Evolutionary conservation across 441 rosid genomes (phyloP).

Genomic region (Geranium incanum): DNA sequence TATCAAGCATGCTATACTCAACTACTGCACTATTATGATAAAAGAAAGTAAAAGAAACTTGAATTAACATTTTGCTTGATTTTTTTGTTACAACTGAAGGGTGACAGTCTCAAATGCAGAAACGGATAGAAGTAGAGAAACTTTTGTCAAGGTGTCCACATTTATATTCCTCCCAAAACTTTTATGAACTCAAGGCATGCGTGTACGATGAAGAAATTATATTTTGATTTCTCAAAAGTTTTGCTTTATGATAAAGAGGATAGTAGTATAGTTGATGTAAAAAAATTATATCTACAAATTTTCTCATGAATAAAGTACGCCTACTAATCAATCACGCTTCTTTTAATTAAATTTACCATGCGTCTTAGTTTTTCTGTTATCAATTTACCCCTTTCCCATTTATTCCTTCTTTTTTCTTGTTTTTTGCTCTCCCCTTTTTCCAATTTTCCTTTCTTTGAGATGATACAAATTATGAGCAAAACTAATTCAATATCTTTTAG

Average conservation of each 20-base stretch:
- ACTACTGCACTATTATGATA: background rate
- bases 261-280: background rate
- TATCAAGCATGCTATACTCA: slow-evolving; percentile 1
- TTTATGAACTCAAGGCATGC: too few relatives aligned
- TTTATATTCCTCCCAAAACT: too few relatives aligned
- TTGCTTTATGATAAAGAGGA: background rate
- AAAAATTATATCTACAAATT: background rate
- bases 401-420: background rate
- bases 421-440: background rate
- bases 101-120: background rate
- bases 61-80: background rate
- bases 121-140: too few relatives aligned
- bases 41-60: background rate
- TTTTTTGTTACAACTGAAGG: background rate
- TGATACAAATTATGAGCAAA: background rate
- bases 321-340: background rate
- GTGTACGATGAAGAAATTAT: too few relatives aligned
- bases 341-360: background rate
- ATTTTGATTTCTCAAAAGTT: background rate
- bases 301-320: background rate
- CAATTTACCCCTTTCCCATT: background rate
- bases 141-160: too few relatives aligned
- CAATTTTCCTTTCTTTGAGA: background rate
- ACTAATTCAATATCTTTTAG: background rate
- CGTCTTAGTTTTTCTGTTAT: background rate